Percentiles rank a stretch among this genome's conserved stretches.
Conservation (phyloP, 352 stramenopile genomes). For the Phytophthora ramorum region DNA sequence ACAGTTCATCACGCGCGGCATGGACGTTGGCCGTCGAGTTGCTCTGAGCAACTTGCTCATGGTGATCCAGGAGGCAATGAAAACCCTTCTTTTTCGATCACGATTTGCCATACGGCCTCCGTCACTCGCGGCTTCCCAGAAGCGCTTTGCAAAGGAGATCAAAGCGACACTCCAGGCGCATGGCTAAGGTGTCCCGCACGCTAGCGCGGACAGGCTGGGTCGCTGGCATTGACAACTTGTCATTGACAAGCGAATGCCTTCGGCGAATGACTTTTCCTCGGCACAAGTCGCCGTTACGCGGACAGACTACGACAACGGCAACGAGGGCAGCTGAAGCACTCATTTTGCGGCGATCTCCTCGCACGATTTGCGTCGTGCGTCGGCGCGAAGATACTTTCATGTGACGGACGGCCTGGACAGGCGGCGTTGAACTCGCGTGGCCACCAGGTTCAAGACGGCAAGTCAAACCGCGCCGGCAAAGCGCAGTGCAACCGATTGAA, state of each 20-base stretch:
- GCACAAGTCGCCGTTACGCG: neutral
- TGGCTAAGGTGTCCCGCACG: neutral
- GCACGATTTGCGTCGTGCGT: neutral
- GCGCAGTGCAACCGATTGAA: conserved; percentile 13
- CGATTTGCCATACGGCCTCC: conserved; percentile 21
- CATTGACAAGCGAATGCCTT: too few species aligned
- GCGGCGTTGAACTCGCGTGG: conserved; percentile 14
- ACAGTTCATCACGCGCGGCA: conserved; percentile 32
- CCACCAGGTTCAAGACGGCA: conserved; percentile 1
- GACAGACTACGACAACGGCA: neutral
- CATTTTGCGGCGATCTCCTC: neutral
- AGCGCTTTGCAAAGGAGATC: too few species aligned
- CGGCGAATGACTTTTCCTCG: neutral
- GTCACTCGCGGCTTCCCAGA: too few species aligned
- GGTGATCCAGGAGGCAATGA: neutral
- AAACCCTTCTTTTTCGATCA: conserved; percentile 16
- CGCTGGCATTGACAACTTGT: neutral
- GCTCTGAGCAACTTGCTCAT: too few species aligned
- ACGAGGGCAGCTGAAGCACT: conserved; percentile 1
- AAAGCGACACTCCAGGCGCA: neutral
- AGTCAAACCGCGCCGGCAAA: conserved; percentile 1
- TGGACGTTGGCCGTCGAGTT: neutral
- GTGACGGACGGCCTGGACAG: conserved; percentile 25
- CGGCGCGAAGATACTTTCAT: conserved; percentile 30
- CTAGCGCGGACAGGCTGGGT: neutral